These are phyloP conservation scores for Mycena leptocephala DNA, from an alignment of 768 basidiomycete species.

Conservation along the genomic window DNA sequence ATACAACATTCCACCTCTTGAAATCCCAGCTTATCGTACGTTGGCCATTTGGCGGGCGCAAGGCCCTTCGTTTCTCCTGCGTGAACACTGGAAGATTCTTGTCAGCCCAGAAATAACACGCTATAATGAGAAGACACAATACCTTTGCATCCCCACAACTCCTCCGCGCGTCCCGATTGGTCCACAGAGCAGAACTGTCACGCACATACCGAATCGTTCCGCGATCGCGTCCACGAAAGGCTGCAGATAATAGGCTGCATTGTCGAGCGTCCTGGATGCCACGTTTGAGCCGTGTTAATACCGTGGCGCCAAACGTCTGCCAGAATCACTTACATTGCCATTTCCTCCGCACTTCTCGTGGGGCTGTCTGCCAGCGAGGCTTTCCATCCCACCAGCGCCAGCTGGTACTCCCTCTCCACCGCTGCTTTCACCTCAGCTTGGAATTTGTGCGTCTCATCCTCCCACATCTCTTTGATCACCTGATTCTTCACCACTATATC, in stretches of 20 bases:
- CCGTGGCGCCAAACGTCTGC: not conserved
- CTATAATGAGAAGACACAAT: not conserved
- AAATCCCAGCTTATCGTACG: not conserved
- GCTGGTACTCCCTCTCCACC: not conserved
- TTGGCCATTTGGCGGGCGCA: not conserved
- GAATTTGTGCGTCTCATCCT: not conserved
- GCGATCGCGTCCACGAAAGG: not conserved
- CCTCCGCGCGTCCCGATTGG: slow-evolving; percentile 6
- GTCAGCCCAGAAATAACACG: too few species aligned
- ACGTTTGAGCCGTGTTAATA: not conserved
- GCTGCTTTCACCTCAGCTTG: not conserved
- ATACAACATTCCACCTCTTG: not conserved
- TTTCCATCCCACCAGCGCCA: not conserved
- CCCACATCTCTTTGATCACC: not conserved
- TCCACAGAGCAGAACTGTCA: not conserved
- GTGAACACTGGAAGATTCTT: not conserved
- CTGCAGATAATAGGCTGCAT: not conserved
- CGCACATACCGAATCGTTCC: slow-evolving; percentile 9
- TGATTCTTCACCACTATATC: not conserved
- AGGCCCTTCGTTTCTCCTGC: not conserved
- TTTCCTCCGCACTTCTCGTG: not conserved
- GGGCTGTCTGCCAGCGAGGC: slow-evolving; percentile 3
- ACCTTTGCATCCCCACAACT: not conserved
- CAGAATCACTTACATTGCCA: not conserved
- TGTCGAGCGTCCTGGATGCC: not conserved